These are phyloP conservation scores for Wickerhamiella parazyma DNA, from an alignment of 805 yeast genomes.

Conservation along the genomic window DNA sequence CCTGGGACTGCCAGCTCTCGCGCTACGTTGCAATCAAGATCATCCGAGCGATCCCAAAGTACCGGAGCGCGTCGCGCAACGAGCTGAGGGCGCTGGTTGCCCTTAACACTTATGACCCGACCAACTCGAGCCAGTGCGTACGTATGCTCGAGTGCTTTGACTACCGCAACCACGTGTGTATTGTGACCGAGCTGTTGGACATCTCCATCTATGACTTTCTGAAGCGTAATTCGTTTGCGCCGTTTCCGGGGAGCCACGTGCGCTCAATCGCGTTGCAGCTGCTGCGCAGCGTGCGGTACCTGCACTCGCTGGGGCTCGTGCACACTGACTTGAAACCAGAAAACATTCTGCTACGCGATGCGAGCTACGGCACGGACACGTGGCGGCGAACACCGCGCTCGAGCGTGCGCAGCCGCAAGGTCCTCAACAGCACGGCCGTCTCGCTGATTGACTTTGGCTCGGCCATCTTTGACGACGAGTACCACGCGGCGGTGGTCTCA, in stretches of 20 bases:
- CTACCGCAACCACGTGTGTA: conserved; percentile 83
- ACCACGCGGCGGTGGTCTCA: conserved; percentile 81
- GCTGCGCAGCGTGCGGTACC: conserved; percentile 68
- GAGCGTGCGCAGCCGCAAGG: conserved; percentile 22
- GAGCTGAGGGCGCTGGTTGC: conserved; percentile 75
- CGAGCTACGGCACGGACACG: conserved; percentile 2
- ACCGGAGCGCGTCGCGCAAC: conserved; percentile 88
- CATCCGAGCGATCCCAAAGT: conserved; percentile 82
- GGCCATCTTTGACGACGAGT: conserved; percentile 87
- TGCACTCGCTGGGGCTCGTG: conserved; percentile 79
- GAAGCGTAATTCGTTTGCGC: conserved; percentile 65
- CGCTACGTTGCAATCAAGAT: conserved; percentile 78
- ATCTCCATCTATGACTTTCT: conserved; percentile 81
- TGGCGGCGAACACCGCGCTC: conserved; percentile 12
- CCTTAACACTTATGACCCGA: conserved; percentile 55
- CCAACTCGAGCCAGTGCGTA: conserved; percentile 60
- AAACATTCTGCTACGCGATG: conserved; percentile 49
- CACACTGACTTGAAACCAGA: conserved; percentile 98
- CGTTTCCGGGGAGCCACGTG: conserved; percentile 91
- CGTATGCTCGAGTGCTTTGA: conserved; percentile 84
- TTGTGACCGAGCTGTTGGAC: conserved; percentile 78
- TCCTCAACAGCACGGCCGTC: conserved; percentile 65
- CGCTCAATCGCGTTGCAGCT: conserved; percentile 81
- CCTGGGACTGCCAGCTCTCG: conserved; percentile 50
- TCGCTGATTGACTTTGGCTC: conserved; percentile 95